These are phyloP conservation scores for Colletotrichum cereale DNA, from an alignment of 2,329 filamentous ascomycete species.

Conservation along the genomic window DNA sequence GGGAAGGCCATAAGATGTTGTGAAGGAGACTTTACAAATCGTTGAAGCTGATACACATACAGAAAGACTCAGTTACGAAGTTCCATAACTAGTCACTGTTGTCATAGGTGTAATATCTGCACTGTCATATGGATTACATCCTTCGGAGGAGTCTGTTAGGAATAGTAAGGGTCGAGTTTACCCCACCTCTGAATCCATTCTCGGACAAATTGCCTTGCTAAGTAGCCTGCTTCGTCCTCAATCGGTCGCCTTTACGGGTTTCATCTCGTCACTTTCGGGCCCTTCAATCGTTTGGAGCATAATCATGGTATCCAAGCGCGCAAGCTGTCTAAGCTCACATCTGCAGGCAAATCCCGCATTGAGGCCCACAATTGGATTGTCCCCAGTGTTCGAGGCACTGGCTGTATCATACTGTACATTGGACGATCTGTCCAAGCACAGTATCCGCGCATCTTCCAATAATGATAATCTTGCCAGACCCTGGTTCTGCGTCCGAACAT, in stretches of 20 bases:
- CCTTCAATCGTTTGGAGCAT: conserved; percentile 9
- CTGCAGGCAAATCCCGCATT: background rate
- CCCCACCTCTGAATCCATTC: background rate
- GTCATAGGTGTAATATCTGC: no score
- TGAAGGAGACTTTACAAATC: background rate
- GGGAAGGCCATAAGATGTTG: background rate
- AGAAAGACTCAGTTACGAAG: background rate
- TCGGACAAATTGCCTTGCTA: background rate
- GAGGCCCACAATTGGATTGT: no score
- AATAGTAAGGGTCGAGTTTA: background rate
- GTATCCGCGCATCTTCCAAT: no score
- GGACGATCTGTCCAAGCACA: background rate
- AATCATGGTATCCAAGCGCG: background rate
- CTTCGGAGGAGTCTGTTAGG: background rate
- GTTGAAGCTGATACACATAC: background rate
- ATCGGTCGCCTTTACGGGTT: background rate
- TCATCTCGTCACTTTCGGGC: background rate
- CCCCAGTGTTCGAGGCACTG: background rate
- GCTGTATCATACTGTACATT: background rate
- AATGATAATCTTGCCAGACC: background rate
- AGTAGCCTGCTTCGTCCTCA: background rate
- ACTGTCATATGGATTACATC: background rate
- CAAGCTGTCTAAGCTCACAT: background rate
- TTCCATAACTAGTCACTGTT: background rate
- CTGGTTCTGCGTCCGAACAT: background rate